phyloP scores from a whole-genome alignment of 2,329 filamentous ascomycete species.

The Epichloe uncinata region DNA sequence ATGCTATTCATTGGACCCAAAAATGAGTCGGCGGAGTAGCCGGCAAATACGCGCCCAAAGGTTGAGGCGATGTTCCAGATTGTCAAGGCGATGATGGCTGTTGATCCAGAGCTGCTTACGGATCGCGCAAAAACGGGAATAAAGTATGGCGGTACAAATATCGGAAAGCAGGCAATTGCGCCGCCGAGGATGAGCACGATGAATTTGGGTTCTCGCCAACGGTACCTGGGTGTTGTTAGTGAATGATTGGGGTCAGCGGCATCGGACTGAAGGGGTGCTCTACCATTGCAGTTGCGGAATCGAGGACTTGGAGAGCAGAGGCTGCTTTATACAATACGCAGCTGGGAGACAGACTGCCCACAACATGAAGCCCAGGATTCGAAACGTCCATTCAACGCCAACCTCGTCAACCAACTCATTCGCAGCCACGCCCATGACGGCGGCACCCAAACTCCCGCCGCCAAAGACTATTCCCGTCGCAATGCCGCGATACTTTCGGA shows the following conservation, averaged over 20 bases:
- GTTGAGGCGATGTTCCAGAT: slow-evolving; percentile 17
- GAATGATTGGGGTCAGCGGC: neutral
- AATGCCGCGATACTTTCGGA: slow-evolving; percentile 14
- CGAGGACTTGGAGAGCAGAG: slow-evolving; percentile 2
- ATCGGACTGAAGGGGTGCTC: no score
- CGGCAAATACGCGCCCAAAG: slow-evolving; percentile 13
- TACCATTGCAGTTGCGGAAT: slow-evolving; percentile 14
- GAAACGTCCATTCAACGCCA: slow-evolving; percentile 15
- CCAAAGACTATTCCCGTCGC: slow-evolving; percentile 17
- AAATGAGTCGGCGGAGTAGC: slow-evolving; percentile 13
- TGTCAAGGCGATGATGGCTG: slow-evolving; percentile 11
- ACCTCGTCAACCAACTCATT: slow-evolving; percentile 11
- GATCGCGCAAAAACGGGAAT: slow-evolving; percentile 15
- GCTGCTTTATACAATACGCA: slow-evolving; percentile 12
- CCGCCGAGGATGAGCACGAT: slow-evolving; percentile 12
- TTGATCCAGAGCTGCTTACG: slow-evolving; percentile 10
- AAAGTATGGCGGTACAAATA: slow-evolving; percentile 17
- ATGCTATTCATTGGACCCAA: slow-evolving; percentile 16
- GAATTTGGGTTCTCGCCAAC: slow-evolving; percentile 13
- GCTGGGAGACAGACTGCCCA: slow-evolving; percentile 17
- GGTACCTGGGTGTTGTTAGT: slow-evolving; percentile 9
- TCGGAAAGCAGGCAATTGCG: slow-evolving; percentile 12
- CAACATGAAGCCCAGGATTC: slow-evolving; percentile 14
- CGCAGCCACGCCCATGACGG: slow-evolving; percentile 14
- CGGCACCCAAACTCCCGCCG: slow-evolving; percentile 14